A percentile compares a stretch with the other conserved stretches of the same genome.
These are phyloP conservation scores for Protomyces pachydermus DNA, from an alignment of 1,139 yeast species.

Conservation along the genomic window DNA sequence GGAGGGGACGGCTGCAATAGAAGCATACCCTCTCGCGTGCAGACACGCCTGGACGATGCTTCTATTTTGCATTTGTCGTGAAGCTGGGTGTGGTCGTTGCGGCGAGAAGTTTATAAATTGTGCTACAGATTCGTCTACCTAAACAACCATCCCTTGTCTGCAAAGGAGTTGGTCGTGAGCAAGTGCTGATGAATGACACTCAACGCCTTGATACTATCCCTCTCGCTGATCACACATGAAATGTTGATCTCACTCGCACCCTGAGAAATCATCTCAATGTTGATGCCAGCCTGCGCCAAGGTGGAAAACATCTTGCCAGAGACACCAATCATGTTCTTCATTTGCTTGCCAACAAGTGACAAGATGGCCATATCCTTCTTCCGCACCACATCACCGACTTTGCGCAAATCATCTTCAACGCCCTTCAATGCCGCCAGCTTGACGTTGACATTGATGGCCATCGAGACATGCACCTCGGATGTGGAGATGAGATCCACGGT, in stretches of 20 bases:
- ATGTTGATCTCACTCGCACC: slow-evolving; percentile 98
- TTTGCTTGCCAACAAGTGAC: slow-evolving; percentile 90
- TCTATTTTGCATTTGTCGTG: neutral
- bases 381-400: slow-evolving; percentile 82
- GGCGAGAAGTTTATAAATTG: neutral
- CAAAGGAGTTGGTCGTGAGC: slow-evolving; percentile 38
- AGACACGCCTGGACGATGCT: neutral
- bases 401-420: slow-evolving; percentile 61
- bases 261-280: slow-evolving; percentile 96
- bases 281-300: slow-evolving; percentile 83
- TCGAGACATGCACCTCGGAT: slow-evolving; percentile 94
- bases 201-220: slow-evolving; percentile 78
- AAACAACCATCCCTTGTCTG: slow-evolving; percentile 23
- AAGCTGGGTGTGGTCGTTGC: neutral
- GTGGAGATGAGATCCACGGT: slow-evolving; percentile 96
- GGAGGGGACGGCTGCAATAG: neutral
- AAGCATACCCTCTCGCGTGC: neutral
- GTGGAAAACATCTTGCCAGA: slow-evolving; percentile 97
- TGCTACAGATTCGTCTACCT: neutral
- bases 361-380: slow-evolving; percentile 84
- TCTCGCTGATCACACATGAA: slow-evolving; percentile 84
- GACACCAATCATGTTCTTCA: slow-evolving; percentile 94
- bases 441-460: slow-evolving; percentile 79
- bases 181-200: slow-evolving; percentile 77
- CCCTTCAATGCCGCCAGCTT: slow-evolving; percentile 45